A percentile compares a stretch with the other conserved stretches of the same genome.
Conservation (phyloP, 345 rosid genomes). For the Clausena lansium region DNA sequence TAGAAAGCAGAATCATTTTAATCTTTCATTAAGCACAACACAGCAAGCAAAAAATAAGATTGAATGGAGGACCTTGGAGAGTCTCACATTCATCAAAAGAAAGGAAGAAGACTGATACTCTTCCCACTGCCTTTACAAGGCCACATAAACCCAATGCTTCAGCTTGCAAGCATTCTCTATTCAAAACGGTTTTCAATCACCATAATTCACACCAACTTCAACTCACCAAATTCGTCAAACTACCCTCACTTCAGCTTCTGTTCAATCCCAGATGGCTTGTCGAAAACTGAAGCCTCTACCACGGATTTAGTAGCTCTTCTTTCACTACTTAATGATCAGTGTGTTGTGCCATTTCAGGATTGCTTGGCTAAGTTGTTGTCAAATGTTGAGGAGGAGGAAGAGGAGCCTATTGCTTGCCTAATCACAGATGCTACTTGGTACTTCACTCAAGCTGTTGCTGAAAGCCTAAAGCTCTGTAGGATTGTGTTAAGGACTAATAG, state of each 20-base stretch:
- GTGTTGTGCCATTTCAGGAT: slow-evolving; percentile 17
- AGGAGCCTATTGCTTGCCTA: slow-evolving; percentile 28
- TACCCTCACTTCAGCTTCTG: slow-evolving; percentile 30
- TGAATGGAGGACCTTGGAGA: slow-evolving; percentile 6
- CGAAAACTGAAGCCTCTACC: slow-evolving; percentile 17
- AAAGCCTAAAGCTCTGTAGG: slow-evolving; percentile 24
- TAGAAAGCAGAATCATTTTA: too few relatives aligned
- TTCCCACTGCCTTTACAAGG: slow-evolving; percentile 40
- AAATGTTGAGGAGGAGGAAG: slow-evolving; percentile 14
- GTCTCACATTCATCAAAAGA: neutral
- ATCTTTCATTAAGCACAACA: neutral
- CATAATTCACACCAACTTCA: slow-evolving; percentile 30
- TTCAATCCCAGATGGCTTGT: slow-evolving; percentile 19
- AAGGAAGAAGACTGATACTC: slow-evolving; percentile 1
- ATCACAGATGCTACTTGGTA: slow-evolving; percentile 31
- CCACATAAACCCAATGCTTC: slow-evolving; percentile 39
- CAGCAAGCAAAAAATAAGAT: neutral
- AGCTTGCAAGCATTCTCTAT: slow-evolving; percentile 38
- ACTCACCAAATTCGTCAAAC: slow-evolving; percentile 29
- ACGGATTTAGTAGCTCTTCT: slow-evolving; percentile 17
- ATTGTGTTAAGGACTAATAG: slow-evolving; percentile 20
- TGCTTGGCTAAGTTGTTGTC: slow-evolving; percentile 24
- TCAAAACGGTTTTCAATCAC: slow-evolving; percentile 34
- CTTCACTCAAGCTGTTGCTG: slow-evolving; percentile 33
- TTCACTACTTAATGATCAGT: slow-evolving; percentile 10